These are phyloP conservation scores for Petrea volubilis DNA, from an alignment of 257 asterid genomes.

Conservation along the genomic window DNA sequence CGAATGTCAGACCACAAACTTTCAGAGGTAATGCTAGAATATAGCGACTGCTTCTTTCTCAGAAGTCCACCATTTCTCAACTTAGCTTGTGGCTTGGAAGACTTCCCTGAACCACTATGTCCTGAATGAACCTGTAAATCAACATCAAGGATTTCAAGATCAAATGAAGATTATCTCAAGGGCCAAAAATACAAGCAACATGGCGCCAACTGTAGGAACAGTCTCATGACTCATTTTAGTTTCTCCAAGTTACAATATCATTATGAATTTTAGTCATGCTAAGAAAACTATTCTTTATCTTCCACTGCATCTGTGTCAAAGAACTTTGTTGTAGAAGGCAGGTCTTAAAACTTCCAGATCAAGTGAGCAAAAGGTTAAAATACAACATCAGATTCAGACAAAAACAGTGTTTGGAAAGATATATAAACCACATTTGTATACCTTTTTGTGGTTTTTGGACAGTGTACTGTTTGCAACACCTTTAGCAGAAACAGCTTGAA, in stretches of 20 bases:
- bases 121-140: conserved; percentile 58
- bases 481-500: conserved; percentile 44
- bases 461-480: conserved; percentile 43
- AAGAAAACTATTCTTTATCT: not conserved
- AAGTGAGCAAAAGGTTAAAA: not conserved
- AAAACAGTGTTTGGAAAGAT: not conserved
- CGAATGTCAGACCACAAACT: conserved; percentile 85
- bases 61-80: conserved; percentile 41
- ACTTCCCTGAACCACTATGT: conserved; percentile 49
- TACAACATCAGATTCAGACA: not conserved
- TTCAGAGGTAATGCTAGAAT: conserved; percentile 57
- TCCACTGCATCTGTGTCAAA: not conserved
- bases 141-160: conserved; percentile 9
- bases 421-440: not conserved
- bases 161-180: not conserved
- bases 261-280: not conserved
- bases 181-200: conserved; percentile 3
- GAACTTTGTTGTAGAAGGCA: not conserved
- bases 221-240: not conserved
- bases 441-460: conserved; percentile 73
- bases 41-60: conserved; percentile 61
- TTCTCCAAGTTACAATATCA: conserved; percentile 17
- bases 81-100: conserved; percentile 53
- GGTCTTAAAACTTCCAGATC: not conserved
- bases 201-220: not conserved